phyloP scores from a whole-genome alignment of 768 basidiomycete genomes.

The Russula vinacea region DNA sequence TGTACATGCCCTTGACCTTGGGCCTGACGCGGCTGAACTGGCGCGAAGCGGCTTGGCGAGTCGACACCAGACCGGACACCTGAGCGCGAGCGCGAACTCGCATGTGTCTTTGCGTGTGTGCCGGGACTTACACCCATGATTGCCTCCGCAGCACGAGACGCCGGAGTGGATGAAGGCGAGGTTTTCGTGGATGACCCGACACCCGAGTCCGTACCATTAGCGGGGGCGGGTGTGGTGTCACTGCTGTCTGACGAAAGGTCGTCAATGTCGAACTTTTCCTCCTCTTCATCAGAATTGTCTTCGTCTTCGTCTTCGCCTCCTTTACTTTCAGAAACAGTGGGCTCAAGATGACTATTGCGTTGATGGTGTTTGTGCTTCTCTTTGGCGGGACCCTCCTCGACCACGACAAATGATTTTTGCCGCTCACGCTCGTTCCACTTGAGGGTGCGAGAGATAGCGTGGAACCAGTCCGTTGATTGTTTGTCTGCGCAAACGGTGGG shows the following conservation, averaged over 20 bases:
- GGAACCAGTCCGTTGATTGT: constrained; percentile 98
- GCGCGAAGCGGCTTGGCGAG: constrained; percentile 26
- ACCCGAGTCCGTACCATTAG: not conserved
- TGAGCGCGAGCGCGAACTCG: constrained; percentile 18
- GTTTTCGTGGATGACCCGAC: constrained; percentile 3
- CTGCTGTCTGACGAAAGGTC: constrained; percentile 50
- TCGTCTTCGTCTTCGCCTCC: constrained; percentile 39
- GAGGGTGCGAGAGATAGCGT: constrained; percentile 90
- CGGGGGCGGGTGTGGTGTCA: not conserved
- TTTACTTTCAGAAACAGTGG: constrained; percentile 24
- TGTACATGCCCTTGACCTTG: constrained; percentile 25
- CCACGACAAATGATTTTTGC: constrained; percentile 97
- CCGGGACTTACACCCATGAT: constrained; percentile 24
- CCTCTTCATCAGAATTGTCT: constrained; percentile 58
- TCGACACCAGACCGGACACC: constrained; percentile 29
- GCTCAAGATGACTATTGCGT: constrained; percentile 1
- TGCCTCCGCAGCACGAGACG: constrained; percentile 28
- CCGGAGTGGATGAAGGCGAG: constrained; percentile 12
- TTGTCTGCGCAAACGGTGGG: constrained; percentile 98
- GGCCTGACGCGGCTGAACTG: constrained; percentile 6
- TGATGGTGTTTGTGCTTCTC: constrained; percentile 20
- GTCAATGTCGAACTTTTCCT: constrained; percentile 91
- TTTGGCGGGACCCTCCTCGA: constrained; percentile 76
- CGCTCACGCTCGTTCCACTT: constrained; percentile 99
- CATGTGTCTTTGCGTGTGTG: constrained; percentile 15